Conservation (phyloP, 306 rosid species). For the Crotalaria pallida region DNA sequence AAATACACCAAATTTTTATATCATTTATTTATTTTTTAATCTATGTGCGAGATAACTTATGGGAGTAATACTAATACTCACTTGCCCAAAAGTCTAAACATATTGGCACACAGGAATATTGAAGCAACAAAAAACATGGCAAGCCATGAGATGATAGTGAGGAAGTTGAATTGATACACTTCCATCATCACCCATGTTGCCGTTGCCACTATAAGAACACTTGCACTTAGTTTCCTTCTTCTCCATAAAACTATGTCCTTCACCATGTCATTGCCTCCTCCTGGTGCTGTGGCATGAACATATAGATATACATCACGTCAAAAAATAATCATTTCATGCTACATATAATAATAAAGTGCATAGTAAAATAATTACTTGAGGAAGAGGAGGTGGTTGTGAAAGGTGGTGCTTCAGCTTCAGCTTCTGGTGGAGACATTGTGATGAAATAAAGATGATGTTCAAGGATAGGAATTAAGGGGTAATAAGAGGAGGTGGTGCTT, state of each 20-base stretch:
- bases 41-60: too few species aligned
- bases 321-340: not conserved
- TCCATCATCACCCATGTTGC: conserved; percentile 49
- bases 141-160: conserved; percentile 49
- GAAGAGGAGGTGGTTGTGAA: conserved; percentile 24
- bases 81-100: conserved; percentile 53
- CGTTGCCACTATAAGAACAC: conserved; percentile 37
- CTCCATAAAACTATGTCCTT: conserved; percentile 52
- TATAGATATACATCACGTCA: not conserved
- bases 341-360: not conserved
- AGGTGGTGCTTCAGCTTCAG: conserved; percentile 22
- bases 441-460: not conserved
- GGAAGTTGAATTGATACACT: conserved; percentile 46
- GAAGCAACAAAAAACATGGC: conserved; percentile 36
- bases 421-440: conserved; percentile 20
- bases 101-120: conserved; percentile 49
- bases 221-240: conserved; percentile 34
- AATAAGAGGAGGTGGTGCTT: not conserved
- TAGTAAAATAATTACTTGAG: conserved; percentile 21
- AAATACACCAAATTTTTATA: too few species aligned
- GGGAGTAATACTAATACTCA: too few species aligned
- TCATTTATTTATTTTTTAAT: too few species aligned
- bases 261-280: conserved; percentile 15
- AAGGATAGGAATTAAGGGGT: not conserved
- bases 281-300: too few species aligned